Base-by-base conservation (phyloP, 257 asterid genomes). In the Solanum commersonii region DNA sequence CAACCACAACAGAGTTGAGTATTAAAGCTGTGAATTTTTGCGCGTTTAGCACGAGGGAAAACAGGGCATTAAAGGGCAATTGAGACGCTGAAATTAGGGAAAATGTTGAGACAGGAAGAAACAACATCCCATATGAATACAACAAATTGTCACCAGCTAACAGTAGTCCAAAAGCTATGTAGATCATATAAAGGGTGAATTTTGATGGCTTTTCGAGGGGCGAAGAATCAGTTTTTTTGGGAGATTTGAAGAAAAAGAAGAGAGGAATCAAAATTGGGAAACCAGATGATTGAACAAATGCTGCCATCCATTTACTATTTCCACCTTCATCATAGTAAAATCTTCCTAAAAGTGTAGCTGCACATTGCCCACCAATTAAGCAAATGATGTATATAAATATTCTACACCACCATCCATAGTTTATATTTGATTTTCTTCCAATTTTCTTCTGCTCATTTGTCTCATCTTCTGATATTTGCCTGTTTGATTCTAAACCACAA, bases 301-400 rank as follows among this genome's bases (percentile, higher is more conserved):
- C 90, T 16, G 91, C 90, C 85, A 90, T 90, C 93, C 93, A 91
- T 87, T 87, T 91, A 84, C 93, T 91, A 87, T 91, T 90, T 12
- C 93, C 93, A 31, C 93, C 93, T 63, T 90, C 84, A 52, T 90
- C 90, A 84, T 71, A 91, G 88, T 90, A 91, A 29, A 90, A 59
- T 40, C 91, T 85, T 79, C 93, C 93, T 46, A 91, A n/a, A 44
- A 90, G 89, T 5, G 89, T 91, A 4, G 91, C 93, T 10, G 92
- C 85, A 60, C 92, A 84, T 87, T 91, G 92, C 23, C 93, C 92
- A 33, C 76, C 88, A 52, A 91, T 78, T 59, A 90, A 87, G 25
- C 87, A 90, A 15, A 27, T 23, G 11, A 87, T 82, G 87, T 90
- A 90, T 27, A 90, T 10, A 23, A 16, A 38, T 25, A 91, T 88